Evolutionary conservation across 345 rosid species (phyloP), one percentile per base, ranked within the genome.

Genomic region (Trapa bicornis): DNA sequence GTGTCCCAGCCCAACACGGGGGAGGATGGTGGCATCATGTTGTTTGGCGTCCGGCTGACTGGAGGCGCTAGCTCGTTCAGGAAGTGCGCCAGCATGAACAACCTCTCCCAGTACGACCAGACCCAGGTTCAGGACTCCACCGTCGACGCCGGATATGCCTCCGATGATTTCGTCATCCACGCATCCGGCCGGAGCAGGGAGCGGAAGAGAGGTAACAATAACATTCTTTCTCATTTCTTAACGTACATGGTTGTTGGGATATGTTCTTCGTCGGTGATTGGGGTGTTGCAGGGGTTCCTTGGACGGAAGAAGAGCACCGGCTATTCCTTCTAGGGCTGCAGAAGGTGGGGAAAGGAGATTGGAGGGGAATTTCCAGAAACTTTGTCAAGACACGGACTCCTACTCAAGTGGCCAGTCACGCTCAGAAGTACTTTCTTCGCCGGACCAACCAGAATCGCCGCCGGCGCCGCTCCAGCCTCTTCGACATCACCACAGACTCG

Each of bases 231-330:
- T 57, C 37, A 6, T 32, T 12, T 32, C 11, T 57, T 14, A 2
- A n/a, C 14, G 13, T 32, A n/a, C 14, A 12, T 32, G 37, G 5
- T 57, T 37, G 6, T 16, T 7, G 11, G 37, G 35, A 58, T 58
- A 2, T 66, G 60, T 29, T 11, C 29, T 22, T 22, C 29, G 29
- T 22, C 29, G 29, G 29, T 22, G 29, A 22, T 22, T 22, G 29
- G 29, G 29, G 29, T 29, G 13, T 5, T 13, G 17, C 61, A 93
- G 98, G 97, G 35, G 85, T 86, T 67, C 92, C 97, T 61, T 93
- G 98, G 98, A 90, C 94, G n/a, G 98, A 93, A 75, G 95, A 87
- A 61, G 98, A 93, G 76, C 98, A 93, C 79, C 87, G 85, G 82
- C 79, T 81, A 68, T 93, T 93, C 79, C 75, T 93, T 65, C 47